Evolutionary conservation across 768 basidiomycete species (phyloP), one percentile per base, ranked within the genome.

Genomic region (Ephemerocybe angulata): DNA sequence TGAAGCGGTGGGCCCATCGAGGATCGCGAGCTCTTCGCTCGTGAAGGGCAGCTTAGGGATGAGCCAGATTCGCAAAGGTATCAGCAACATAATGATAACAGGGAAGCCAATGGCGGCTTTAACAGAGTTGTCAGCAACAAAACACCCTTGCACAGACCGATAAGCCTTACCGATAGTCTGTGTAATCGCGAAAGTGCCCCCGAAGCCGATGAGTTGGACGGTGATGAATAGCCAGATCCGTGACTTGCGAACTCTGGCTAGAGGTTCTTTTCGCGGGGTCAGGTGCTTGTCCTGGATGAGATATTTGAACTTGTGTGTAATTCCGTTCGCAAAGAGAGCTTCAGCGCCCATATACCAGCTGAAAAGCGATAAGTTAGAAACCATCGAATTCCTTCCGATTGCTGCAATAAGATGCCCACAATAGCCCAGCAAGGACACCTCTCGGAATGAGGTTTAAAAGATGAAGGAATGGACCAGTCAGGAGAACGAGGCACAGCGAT

Each of bases 331-430:
- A 15, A 78, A 79, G 13, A 98, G 78, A 0, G 90, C 90, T 54
- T 90, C 88, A 30, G 80, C 80, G 13, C 94, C 94, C 90, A 98
- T 96, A 67, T 85, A 94, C 92, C 92, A 94, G 68, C 87, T 88
- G 52, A 5, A 4, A 44, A 43, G 17, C 22, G 13, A 33, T 43
- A 4, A 12, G 10, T 19, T 31, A 28, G 27, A n/a, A 25, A 33
- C 24, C 30, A 22, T 38, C 29, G 38, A 35, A 35, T 22, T 2
- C 24, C 12, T n/a, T 25, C 22, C n/a, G 19, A 33, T 33, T 19
- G 15, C 28, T 52, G 25, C 35, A 49, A 40, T 25, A 7, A 21
- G 28, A n/a, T 54, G 75, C 83, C 68, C 59, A 93, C 90, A 96
- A 96, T 17, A 94, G 74, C 1, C 93, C 93, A 13, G 91, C 91